Evolutionary conservation across 2,329 filamentous ascomycete species (phyloP).

Genomic region (Talaromyces sp.): DNA sequence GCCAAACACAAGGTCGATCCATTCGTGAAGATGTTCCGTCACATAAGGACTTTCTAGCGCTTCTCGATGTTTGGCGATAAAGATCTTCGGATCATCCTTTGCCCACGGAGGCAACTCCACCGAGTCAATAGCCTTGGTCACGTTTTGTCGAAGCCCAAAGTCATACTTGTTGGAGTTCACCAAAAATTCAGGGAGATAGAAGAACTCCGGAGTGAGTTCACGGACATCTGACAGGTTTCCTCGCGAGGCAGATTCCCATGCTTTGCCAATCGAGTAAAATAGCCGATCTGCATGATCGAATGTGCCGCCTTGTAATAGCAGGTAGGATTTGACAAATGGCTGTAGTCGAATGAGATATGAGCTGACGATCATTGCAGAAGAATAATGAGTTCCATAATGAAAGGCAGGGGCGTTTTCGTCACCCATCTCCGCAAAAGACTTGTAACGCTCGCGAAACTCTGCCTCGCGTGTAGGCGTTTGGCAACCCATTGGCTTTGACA

Average conservation of each 20-base stretch:
- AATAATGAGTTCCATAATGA: constrained; percentile 98
- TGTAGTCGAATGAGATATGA: constrained; percentile 94
- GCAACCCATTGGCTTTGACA: constrained; percentile 94
- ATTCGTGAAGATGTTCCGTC: constrained; percentile 81
- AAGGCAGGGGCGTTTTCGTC: constrained; percentile 74
- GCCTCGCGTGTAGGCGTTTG: constrained; percentile 72
- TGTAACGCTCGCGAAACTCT: constrained; percentile 80
- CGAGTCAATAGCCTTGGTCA: constrained; percentile 73
- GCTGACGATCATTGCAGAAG: constrained; percentile 96
- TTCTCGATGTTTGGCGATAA: constrained; percentile 93
- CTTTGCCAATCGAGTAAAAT: constrained; percentile 87
- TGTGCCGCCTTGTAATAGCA: constrained; percentile 87
- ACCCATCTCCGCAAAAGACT: constrained; percentile 84
- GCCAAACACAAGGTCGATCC: constrained; percentile 96
- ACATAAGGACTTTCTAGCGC: constrained; percentile 92
- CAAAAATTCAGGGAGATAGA: constrained; percentile 91
- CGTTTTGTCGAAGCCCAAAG: constrained; percentile 82
- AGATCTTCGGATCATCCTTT: constrained; percentile 91
- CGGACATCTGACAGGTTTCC: constrained; percentile 92
- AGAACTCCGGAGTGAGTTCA: constrained; percentile 95
- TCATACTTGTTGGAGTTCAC: constrained; percentile 93
- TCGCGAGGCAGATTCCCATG: constrained; percentile 85
- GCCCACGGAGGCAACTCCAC: constrained; percentile 94
- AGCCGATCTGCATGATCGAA: constrained; percentile 95
- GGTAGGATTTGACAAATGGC: constrained; percentile 92